Evolutionary conservation across 352 stramenopile genomes (phyloP), one percentile per base, ranked within the genome.

Genomic region (Globisporangium irregulare): DNA sequence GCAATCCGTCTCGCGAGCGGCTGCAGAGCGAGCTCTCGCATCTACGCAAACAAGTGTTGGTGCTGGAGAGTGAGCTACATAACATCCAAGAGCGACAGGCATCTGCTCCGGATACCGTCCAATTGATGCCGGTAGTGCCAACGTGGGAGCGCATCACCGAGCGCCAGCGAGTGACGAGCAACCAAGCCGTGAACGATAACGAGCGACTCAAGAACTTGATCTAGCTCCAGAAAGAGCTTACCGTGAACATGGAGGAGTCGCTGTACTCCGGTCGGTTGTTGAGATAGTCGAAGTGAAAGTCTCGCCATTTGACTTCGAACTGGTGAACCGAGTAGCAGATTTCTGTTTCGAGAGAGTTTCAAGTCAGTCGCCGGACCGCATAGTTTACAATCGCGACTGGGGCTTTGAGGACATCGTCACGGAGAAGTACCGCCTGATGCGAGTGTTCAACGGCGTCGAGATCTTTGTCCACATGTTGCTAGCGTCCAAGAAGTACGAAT

Each of bases 1-100:
- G 63, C 56, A 73, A 73, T 12, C 57, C 41, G 5, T 68, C 63
- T 0, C 74, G 74, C 51, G 72, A 77, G 41, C 71, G 72, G 10
- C 48, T 74, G 54, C 63, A 69, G 56, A 46, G 64, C 24, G 72
- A 76, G 32, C 64, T 76, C 32, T 48, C 22, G 43, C 62, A 63
- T 22, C 58, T 80, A 9, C 74, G 72, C 22, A 62, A 62, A 29
- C 68, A 72, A 15, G 66, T 73, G 0, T 50, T 59, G 3, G 62
- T 69, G 53, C 60, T 78, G 1, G 72, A 80, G 46, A 43, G 20
- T 4, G 36, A 71, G 15, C 69, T 80, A 15, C 15, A 64, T 36
- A 20, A 36, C 1, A n/a, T 6, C 18, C 29, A 60, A 1, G 27
- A 64, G 69, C 68, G 2, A 41, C 18, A 46, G 14, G 4, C 41